Evolutionary conservation across 1,284 basidiomycete genomes (phyloP).

Genomic region (Athelia psychrophila): DNA sequence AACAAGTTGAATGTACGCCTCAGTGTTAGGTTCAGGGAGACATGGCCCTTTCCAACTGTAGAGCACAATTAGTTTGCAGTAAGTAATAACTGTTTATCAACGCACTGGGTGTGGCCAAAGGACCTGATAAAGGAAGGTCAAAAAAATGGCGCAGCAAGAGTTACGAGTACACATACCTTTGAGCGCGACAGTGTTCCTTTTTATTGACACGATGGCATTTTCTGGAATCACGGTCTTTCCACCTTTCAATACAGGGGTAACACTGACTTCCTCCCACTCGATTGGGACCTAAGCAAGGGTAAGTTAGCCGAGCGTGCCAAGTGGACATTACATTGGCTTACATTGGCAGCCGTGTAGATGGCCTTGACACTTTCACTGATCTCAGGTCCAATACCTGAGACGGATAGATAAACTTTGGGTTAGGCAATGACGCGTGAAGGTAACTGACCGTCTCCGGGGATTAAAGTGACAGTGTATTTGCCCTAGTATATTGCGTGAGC

Average conservation of each 20-base stretch:
- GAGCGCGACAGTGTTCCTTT: constrained; percentile 96
- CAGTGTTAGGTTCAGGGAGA: constrained; percentile 96
- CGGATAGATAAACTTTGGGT: constrained; percentile 4
- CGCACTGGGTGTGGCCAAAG: constrained; percentile 90
- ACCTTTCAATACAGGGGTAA: constrained; percentile 90
- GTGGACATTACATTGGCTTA: constrained; percentile 28
- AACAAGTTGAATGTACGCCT: constrained; percentile 98
- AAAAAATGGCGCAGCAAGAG: constrained; percentile 4
- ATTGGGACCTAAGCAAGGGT: constrained; percentile 74
- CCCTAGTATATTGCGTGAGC: constrained; percentile 53
- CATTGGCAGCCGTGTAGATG: constrained; percentile 89
- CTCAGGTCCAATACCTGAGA: constrained; percentile 94
- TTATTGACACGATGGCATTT: constrained; percentile 86
- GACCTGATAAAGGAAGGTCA: constrained; percentile 47
- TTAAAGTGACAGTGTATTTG: constrained; percentile 92
- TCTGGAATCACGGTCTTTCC: constrained; percentile 99
- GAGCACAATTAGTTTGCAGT: constrained; percentile 7
- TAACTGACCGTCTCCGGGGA: constrained; percentile 84
- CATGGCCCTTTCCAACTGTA: constrained; percentile 96
- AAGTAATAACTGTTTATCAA: constrained; percentile 6
- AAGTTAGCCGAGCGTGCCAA: constrained; percentile 7
- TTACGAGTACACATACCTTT: constrained; percentile 66
- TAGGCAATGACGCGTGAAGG: constrained; percentile 18
- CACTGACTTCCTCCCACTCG: constrained; percentile 98
- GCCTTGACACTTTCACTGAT: constrained; percentile 95